Evolutionary conservation across 2,329 filamentous ascomycete species (phyloP), one percentile per base, ranked within the genome.

Genomic region (Arthrocladium fulminans): DNA sequence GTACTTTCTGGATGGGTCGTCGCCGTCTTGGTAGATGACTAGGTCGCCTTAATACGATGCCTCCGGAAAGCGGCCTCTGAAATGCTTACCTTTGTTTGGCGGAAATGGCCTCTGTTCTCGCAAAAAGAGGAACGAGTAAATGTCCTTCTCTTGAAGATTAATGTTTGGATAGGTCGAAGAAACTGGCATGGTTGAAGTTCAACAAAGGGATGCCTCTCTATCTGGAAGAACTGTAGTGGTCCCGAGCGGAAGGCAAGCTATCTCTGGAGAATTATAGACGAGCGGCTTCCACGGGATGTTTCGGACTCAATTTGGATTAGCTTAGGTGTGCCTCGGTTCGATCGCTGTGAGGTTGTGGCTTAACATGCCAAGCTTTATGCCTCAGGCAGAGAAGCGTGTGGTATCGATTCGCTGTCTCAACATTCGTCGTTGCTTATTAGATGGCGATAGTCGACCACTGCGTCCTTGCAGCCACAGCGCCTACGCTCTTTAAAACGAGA

Each of bases 51-150:
- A 38, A n/a, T n/a, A n/a, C n/a, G n/a, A n/a, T n/a, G n/a, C n/a
- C n/a, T n/a, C n/a, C n/a, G n/a, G n/a, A n/a, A n/a, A n/a, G n/a
- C n/a, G n/a, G n/a, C n/a, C n/a, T n/a, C n/a, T n/a, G n/a, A n/a
- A n/a, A 22, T 13, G 57, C 67, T 48, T 67, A 88, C 86, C 75
- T 71, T 90, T 87, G 59, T 86, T 74, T 56, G 88, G 83, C 1
- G 83, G 73, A 59, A 79, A 94, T 2, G 69, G 65, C 55, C 69
- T 79, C 55, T 83, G 73, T 56, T 78, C 80, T 49, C 76, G 72
- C 57, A 88, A 82, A 60, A 94, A 88, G 39, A 94, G 69, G 50
- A 88, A 81, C 0, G 74, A 75, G 84, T 86, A 95, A 44, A 94
- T 63, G 63, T 94, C 88, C 45, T 81, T 67, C 55, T 83, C 69